Conservation (phyloP, 1,284 basidiomycete genomes). For the Trichosporon sp. region DNA sequence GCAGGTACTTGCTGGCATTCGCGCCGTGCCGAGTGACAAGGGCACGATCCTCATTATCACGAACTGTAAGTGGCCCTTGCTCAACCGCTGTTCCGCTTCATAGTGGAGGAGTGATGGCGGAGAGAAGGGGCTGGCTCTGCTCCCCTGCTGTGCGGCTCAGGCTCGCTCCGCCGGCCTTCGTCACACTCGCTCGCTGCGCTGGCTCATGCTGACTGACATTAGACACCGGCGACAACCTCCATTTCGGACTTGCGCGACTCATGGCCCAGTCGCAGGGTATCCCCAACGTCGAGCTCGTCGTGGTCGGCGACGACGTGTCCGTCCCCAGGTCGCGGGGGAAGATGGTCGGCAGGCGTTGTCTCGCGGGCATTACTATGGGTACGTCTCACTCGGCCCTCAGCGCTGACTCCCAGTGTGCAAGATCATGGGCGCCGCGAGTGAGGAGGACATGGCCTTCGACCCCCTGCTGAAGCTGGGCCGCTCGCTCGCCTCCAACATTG, state of each 20-base stretch:
- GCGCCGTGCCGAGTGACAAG: conserved; percentile 56
- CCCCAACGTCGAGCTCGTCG: conserved; percentile 58
- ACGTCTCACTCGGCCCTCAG: conserved; percentile 31
- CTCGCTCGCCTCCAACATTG: conserved; percentile 52
- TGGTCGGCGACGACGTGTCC: conserved; percentile 60
- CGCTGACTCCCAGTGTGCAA: conserved; percentile 46
- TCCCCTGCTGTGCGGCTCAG: too few relatives aligned
- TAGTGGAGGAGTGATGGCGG: too few relatives aligned
- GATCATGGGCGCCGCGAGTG: conserved; percentile 51
- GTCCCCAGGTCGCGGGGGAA: conserved; percentile 58
- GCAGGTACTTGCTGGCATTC: conserved; percentile 59
- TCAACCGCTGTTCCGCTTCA: too few relatives aligned
- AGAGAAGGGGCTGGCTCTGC: too few relatives aligned
- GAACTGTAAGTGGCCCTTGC: conserved; percentile 48
- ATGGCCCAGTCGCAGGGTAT: conserved; percentile 43
- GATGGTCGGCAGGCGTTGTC: conserved; percentile 59
- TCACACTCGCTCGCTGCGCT: too few relatives aligned
- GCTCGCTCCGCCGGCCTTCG: too few relatives aligned
- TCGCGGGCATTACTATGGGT: conserved; percentile 57
- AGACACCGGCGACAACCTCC: conserved; percentile 59
- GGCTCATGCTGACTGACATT: conserved; percentile 20
- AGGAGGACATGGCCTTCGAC: conserved; percentile 45
- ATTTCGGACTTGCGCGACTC: conserved; percentile 56
- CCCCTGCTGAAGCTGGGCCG: conserved; percentile 47
- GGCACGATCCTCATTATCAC: conserved; percentile 58